These are phyloP conservation scores for Puccinia sorghi DNA, from an alignment of 1,284 basidiomycete species.

Conservation along the genomic window DNA sequence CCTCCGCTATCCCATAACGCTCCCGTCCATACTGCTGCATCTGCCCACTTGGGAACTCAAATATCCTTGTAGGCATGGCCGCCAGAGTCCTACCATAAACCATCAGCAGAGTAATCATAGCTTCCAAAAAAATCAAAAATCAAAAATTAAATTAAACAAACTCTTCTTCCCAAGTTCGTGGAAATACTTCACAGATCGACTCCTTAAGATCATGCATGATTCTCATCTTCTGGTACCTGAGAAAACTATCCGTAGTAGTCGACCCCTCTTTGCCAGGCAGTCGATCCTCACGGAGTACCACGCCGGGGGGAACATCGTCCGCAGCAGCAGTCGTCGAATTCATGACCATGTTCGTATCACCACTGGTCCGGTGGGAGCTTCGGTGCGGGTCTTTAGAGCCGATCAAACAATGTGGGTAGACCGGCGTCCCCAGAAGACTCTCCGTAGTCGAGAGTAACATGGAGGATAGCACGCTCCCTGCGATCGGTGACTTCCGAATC, in stretches of 20 bases:
- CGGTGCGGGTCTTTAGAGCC: constrained; percentile 16
- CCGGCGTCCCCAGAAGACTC: constrained; percentile 13
- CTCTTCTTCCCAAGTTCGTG: constrained; percentile 86
- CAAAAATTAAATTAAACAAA: constrained; percentile 59
- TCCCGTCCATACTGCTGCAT: constrained; percentile 80
- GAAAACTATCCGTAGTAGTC: constrained; percentile 76
- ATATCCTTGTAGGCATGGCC: constrained; percentile 64
- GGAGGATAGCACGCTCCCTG: constrained; percentile 54
- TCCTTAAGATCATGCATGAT: constrained; percentile 95
- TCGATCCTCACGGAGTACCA: constrained; percentile 71
- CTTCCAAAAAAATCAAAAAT: too few species aligned
- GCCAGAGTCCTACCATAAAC: constrained; percentile 62
- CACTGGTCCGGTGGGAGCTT: neutral
- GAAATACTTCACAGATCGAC: constrained; percentile 77
- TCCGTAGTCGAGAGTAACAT: constrained; percentile 52
- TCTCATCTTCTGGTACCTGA: constrained; percentile 74
- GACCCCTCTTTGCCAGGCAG: constrained; percentile 57
- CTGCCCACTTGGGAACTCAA: constrained; percentile 96
- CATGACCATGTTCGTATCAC: neutral
- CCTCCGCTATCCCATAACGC: constrained; percentile 80
- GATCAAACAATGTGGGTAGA: constrained; percentile 38
- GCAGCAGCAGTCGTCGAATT: neutral
- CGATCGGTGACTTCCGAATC: constrained; percentile 56
- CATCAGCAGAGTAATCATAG: too few species aligned
- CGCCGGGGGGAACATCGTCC: constrained; percentile 23